Conservation (phyloP, 164 flowering plant genomes). For the Euptelea pleiosperma region DNA sequence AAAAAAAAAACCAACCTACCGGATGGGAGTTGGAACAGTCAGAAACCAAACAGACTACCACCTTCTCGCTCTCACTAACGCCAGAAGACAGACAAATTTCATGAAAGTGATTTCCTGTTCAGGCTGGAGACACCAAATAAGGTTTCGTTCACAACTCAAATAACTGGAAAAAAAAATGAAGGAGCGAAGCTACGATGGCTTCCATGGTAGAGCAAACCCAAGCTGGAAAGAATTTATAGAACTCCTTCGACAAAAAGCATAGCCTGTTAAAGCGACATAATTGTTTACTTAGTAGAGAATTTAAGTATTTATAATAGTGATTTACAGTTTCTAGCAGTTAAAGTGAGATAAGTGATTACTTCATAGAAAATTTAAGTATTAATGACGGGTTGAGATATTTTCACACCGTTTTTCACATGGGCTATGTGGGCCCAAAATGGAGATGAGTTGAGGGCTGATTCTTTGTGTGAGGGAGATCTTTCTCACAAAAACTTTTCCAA, state of each 20-base stretch:
- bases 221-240: neutral
- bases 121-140: neutral
- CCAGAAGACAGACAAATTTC: neutral
- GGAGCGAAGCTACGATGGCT: too few relatives aligned
- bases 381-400: too few relatives aligned
- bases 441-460: too few relatives aligned
- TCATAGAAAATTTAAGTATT: too few relatives aligned
- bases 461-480: too few relatives aligned
- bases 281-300: conserved; percentile 2
- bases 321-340: neutral
- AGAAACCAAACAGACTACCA: neutral
- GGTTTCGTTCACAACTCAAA: too few relatives aligned
- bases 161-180: neutral
- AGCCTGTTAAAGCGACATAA: conserved; percentile 2
- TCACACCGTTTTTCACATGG: too few relatives aligned
- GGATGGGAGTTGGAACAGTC: neutral
- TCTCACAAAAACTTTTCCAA: too few relatives aligned
- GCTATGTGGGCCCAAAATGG: too few relatives aligned
- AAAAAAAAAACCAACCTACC: neutral
- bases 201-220: neutral
- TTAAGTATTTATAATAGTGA: conserved; percentile 5
- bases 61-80: neutral
- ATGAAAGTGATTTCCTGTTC: neutral
- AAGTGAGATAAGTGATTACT: too few relatives aligned
- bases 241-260: neutral